Percentiles rank a stretch among this genome's conserved stretches.
Evolutionary conservation across 2,329 filamentous ascomycete species (phyloP).

Genomic region (Monosporascus sp.): DNA sequence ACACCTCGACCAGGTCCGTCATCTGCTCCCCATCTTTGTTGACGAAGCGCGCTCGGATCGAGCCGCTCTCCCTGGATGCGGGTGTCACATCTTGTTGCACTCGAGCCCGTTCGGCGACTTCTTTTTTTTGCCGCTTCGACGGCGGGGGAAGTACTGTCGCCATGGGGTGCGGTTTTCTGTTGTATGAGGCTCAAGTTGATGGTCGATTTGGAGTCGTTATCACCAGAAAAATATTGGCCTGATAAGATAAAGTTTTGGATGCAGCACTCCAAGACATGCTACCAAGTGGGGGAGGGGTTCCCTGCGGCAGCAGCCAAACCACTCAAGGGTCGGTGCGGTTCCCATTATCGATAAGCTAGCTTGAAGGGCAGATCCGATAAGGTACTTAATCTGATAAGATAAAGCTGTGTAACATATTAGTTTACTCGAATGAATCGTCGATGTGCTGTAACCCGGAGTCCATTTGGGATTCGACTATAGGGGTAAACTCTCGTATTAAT

Average conservation of each 20-base stretch:
- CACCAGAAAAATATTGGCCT: background rate
- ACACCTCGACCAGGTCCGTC: conserved; percentile 66
- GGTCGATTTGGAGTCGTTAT: background rate
- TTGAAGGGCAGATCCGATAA: no score
- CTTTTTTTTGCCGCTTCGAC: conserved; percentile 80
- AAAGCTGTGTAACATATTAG: no score
- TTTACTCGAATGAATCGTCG: no score
- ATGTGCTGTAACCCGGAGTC: no score
- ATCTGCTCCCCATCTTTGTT: conserved; percentile 72
- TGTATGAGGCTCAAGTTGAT: background rate
- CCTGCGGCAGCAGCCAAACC: no score
- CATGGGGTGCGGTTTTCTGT: conserved; percentile 45
- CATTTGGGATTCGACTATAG: no score
- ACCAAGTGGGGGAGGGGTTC: no score
- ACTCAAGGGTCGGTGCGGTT: no score
- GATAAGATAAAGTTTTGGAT: background rate
- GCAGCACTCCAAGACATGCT: no score
- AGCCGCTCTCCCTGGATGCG: conserved; percentile 65
- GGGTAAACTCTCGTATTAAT: no score
- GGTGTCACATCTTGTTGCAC: conserved; percentile 70
- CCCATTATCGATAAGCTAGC: no score
- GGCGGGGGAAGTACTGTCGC: conserved; percentile 78
- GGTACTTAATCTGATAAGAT: no score
- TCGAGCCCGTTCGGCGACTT: conserved; percentile 64
- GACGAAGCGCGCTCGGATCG: conserved; percentile 80